Conservation (phyloP, 2,329 filamentous ascomycete genomes). For the Diaporthe citrichinensis region DNA sequence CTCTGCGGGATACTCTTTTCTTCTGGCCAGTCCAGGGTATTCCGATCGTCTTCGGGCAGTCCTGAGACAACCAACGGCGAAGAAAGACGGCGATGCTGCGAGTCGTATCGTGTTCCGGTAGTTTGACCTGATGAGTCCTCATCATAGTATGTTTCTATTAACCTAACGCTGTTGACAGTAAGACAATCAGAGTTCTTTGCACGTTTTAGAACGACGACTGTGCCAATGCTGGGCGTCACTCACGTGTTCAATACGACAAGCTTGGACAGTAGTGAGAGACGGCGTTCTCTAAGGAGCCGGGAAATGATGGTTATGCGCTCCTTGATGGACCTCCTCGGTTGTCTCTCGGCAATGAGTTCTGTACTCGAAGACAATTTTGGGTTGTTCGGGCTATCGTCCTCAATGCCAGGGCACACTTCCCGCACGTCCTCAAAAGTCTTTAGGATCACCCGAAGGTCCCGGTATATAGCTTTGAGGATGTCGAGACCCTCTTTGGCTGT, state of each 20-base stretch:
- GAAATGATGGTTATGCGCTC: not conserved
- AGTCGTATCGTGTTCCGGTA: not conserved
- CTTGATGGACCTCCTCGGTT: not conserved
- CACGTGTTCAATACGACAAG: slow-evolving; percentile 18
- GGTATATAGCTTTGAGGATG: not conserved
- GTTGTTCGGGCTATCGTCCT: not conserved
- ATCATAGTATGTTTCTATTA: slow-evolving; percentile 8
- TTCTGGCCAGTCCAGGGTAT: not conserved
- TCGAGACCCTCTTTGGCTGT: not conserved
- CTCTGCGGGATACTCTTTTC: not conserved
- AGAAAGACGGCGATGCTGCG: not conserved
- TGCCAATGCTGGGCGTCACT: not conserved
- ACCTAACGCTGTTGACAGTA: not conserved
- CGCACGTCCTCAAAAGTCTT: not conserved
- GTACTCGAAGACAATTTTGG: not conserved
- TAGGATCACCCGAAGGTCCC: not conserved
- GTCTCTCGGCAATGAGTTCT: not conserved
- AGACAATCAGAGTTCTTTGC: not conserved
- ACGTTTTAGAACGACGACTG: not conserved
- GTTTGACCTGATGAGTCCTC: not conserved
- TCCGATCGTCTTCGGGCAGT: not conserved
- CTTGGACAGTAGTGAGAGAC: slow-evolving; percentile 15
- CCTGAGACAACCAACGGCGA: not conserved
- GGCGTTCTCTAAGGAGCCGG: not conserved
- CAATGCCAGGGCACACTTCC: not conserved